Evolutionary conservation across 148 eudicot species (phyloP).

Genomic region (Drosera capensis): DNA sequence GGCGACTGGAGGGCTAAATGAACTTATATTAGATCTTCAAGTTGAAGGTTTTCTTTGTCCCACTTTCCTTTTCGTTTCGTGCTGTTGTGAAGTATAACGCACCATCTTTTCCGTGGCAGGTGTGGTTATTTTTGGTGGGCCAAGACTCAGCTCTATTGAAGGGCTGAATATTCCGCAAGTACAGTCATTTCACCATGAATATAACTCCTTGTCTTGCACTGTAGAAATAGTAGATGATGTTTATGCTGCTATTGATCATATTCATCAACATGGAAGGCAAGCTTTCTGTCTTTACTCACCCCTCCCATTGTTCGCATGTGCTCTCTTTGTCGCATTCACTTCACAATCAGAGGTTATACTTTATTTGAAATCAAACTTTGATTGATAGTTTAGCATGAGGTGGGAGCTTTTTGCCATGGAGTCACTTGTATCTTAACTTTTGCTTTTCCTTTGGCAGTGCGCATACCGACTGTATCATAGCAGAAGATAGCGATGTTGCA

Average conservation of each 20-base stretch:
- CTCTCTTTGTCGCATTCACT: neutral
- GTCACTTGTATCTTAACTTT: neutral
- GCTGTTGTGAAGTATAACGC: neutral
- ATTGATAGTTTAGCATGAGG: no score
- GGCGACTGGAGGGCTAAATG: slow-evolving; percentile 35
- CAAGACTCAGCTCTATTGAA: slow-evolving; percentile 43
- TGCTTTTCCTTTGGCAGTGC: slow-evolving; percentile 36
- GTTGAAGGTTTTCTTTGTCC: slow-evolving; percentile 33
- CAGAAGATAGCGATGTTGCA: slow-evolving; percentile 65
- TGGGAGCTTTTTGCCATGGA: no score
- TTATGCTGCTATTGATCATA: slow-evolving; percentile 74
- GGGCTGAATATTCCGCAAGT: slow-evolving; percentile 47
- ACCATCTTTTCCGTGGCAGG: slow-evolving; percentile 29
- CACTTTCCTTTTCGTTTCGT: neutral
- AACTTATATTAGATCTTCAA: slow-evolving; percentile 50
- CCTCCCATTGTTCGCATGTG: neutral
- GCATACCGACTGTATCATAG: slow-evolving; percentile 75
- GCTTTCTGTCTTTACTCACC: neutral
- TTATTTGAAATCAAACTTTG: no score
- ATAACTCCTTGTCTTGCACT: slow-evolving; percentile 76
- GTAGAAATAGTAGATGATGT: slow-evolving; percentile 91
- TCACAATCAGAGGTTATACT: neutral
- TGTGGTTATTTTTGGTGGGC: slow-evolving; percentile 69
- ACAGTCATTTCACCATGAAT: slow-evolving; percentile 68
- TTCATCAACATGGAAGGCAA: slow-evolving; percentile 87